These are phyloP conservation scores for Cicer pinnatifidum DNA, from an alignment of 306 rosid genomes.

Conservation along the genomic window DNA sequence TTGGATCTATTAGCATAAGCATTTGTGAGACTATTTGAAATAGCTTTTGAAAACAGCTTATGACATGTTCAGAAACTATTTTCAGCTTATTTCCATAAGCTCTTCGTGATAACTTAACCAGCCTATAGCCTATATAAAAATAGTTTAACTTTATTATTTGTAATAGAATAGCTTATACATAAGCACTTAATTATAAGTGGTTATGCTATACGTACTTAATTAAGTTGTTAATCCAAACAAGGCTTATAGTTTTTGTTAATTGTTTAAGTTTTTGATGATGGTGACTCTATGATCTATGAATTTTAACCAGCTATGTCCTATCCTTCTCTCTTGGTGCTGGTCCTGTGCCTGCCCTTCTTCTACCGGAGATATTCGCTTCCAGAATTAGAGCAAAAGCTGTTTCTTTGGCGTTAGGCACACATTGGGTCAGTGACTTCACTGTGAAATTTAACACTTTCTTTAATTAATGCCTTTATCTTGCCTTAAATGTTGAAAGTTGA, in stretches of 20 bases:
- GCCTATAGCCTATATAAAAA: too few relatives aligned
- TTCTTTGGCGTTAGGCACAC: constrained; percentile 89
- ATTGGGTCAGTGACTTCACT: constrained; percentile 77
- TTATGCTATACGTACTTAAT: too few relatives aligned
- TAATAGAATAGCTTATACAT: too few relatives aligned
- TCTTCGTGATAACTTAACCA: too few relatives aligned
- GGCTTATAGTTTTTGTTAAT: not conserved
- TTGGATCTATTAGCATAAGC: too few relatives aligned
- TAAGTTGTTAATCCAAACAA: too few relatives aligned
- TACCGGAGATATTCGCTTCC: constrained; percentile 95
- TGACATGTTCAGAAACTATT: too few relatives aligned
- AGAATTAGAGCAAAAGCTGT: constrained; percentile 98
- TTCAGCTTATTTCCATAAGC: too few relatives aligned
- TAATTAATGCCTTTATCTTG: constrained; percentile 24
- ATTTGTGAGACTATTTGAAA: too few relatives aligned
- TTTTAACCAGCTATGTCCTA: constrained; percentile 76
- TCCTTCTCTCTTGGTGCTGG: constrained; percentile 99
- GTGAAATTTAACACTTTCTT: not conserved
- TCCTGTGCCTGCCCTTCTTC: constrained; percentile 97
- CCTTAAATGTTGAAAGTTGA: constrained; percentile 22
- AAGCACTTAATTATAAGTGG: too few relatives aligned
- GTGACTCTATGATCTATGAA: constrained; percentile 39
- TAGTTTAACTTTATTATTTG: too few relatives aligned
- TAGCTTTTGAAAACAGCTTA: too few relatives aligned
- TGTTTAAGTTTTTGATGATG: constrained; percentile 17